A percentile compares a stretch with the other conserved stretches of the same genome.
Evolutionary conservation across 73 alveolate species (phyloP).

Genomic region (Paraurostyla sp.): DNA sequence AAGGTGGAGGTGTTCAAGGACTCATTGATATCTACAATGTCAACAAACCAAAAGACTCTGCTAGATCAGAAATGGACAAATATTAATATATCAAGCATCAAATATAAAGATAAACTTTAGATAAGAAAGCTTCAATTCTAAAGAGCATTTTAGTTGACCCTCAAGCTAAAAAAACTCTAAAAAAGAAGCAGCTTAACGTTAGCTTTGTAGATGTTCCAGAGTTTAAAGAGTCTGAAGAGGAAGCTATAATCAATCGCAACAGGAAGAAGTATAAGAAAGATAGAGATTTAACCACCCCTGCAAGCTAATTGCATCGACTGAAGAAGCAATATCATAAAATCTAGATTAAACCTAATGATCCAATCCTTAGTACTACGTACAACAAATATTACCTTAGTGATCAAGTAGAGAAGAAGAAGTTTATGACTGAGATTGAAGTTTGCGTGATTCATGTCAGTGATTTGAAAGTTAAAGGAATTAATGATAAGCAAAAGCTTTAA

Average conservation of each 20-base stretch:
- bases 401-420: slow-evolving; percentile 50
- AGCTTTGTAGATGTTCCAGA: slow-evolving; percentile 32
- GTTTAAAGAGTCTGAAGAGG: slow-evolving; percentile 38
- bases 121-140: neutral
- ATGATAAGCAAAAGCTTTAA: slow-evolving; percentile 31
- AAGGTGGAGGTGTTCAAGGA: slow-evolving; percentile 35
- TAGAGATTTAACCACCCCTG: neutral
- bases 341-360: slow-evolving; percentile 36
- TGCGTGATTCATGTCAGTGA: slow-evolving; percentile 41
- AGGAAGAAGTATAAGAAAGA: slow-evolving; percentile 46
- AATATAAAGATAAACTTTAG: neutral
- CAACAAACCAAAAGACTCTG: slow-evolving; percentile 18
- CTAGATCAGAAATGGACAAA: slow-evolving; percentile 41
- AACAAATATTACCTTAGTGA: slow-evolving; percentile 48
- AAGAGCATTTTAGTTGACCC: slow-evolving; percentile 25
- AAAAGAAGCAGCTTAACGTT: slow-evolving; percentile 22
- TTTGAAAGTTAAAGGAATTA: neutral
- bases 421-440: slow-evolving; percentile 37
- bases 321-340: slow-evolving; percentile 24
- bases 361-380: slow-evolving; percentile 11
- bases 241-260: slow-evolving; percentile 10
- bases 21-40: neutral
- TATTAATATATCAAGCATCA: neutral
- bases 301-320: neutral
- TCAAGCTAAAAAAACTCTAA: neutral